Conservation (phyloP, 2,329 filamentous ascomycete genomes). For the Pseudopyricularia cyperi region DNA sequence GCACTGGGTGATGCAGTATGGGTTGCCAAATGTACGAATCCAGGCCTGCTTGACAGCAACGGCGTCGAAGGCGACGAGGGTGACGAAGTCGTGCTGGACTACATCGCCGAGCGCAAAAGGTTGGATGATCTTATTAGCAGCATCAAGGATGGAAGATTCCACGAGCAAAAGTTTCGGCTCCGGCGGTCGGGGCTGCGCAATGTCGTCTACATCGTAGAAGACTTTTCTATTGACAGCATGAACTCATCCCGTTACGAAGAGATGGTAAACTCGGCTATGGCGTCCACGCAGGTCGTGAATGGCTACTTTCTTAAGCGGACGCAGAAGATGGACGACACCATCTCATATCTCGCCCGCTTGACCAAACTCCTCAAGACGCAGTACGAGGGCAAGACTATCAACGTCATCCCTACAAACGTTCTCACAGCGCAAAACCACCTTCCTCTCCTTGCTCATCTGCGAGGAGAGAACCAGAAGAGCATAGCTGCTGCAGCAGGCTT, state of each 20-base stretch:
- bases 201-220: conserved; percentile 68
- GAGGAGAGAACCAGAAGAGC: conserved; percentile 19
- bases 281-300: conserved; percentile 65
- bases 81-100: conserved; percentile 63
- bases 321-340: conserved; percentile 62
- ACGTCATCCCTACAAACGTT: conserved; percentile 52
- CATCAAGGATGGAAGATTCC: conserved; percentile 72
- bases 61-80: conserved; percentile 53
- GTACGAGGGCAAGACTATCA: conserved; percentile 45
- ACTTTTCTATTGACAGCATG: conserved; percentile 47
- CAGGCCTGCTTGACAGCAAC: conserved; percentile 36
- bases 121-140: conserved; percentile 68
- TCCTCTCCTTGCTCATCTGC: conserved; percentile 46
- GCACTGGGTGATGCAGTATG: conserved; percentile 67
- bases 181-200: conserved; percentile 60
- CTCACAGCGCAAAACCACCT: conserved; percentile 54
- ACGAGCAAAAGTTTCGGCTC: conserved; percentile 74
- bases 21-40: conserved; percentile 60
- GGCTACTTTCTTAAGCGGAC: conserved; percentile 71
- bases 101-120: conserved; percentile 70
- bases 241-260: conserved; percentile 47
- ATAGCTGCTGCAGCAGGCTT: neutral
- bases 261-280: conserved; percentile 58
- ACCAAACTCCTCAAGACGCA: conserved; percentile 52
- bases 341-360: conserved; percentile 61